Base-by-base conservation (phyloP, 148 eudicot species). In the Rhododendron griersonianum region DNA sequence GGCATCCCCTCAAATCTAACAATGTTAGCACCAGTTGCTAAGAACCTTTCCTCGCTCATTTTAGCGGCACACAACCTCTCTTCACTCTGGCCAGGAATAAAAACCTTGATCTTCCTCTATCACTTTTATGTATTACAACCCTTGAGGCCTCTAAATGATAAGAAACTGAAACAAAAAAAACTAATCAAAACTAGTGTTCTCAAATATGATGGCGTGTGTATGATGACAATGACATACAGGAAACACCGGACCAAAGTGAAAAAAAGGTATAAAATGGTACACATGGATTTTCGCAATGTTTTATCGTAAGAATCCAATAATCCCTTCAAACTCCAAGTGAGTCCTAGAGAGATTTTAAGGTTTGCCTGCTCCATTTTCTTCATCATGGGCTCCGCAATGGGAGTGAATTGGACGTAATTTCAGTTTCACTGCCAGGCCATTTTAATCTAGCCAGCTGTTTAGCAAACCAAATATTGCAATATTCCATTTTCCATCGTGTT, bases 11-110 rank as follows among this genome's bases (percentile, higher is more conserved):
- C 39, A 11, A 19, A 53, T 16, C 30, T 45, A 45, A 47, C 81
- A 44, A 44, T 78, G n/a, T 84, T 10, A 67, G 16, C 50, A 16
- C 19, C 23, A 35, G 39, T 25, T 7, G 45, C 50, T 65, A 39
- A 50, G 53, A 84, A 51, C 78, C 51, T 67, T 88, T 92, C 96
- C 97, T 92, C 86, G 80, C 48, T 83, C 76, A 33, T 11, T 30
- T 71, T 71, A 71, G 39, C 30, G 0, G 74, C 74, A 25, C 33
- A 11, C 33, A 25, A 67, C 33, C 35, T 25, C 74, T 67, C 5
- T 23, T 61, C 69, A 0, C 69, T 23, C 69, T 61, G 28, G 69
- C 69, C 28, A 61, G 69, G 6, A 10, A 67, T 11, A 25, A 67
- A 28, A n/a, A 28, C 71, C 74, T 11, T 30, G 15, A 30, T 25